Evolutionary conservation across 2,329 filamentous ascomycete genomes (phyloP).

Genomic region (Beauveria sp.): DNA sequence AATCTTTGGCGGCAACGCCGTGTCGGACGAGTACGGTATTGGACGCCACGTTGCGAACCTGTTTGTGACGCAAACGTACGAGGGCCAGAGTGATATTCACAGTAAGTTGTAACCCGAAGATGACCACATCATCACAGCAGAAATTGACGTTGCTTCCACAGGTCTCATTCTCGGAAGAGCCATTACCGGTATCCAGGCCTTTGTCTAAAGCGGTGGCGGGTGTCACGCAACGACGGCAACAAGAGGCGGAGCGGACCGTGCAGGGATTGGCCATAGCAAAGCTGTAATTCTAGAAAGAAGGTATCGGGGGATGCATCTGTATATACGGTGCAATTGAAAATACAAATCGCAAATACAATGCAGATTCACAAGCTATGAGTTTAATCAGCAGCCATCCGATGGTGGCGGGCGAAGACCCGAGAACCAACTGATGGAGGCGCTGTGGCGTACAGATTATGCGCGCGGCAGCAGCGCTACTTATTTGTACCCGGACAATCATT

Average conservation of each 20-base stretch:
- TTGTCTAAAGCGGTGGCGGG: conserved; percentile 44
- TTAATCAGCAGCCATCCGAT: neutral
- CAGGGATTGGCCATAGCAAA: neutral
- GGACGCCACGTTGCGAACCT: conserved; percentile 92
- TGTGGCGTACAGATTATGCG: conserved; percentile 4
- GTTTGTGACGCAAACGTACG: conserved; percentile 96
- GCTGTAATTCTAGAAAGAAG: neutral
- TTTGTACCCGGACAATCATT: neutral
- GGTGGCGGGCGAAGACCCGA: neutral
- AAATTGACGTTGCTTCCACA: conserved; percentile 27
- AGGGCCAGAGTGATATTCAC: conserved; percentile 97
- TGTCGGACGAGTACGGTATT: conserved; percentile 94
- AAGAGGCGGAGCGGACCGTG: neutral
- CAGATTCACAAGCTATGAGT: neutral
- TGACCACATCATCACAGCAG: neutral
- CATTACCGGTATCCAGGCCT: conserved; percentile 71
- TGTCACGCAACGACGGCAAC: neutral
- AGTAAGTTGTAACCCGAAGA: conserved; percentile 49
- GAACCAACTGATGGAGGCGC: neutral
- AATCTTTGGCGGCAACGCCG: conserved; percentile 96
- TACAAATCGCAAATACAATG: neutral
- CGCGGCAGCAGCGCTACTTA: neutral
- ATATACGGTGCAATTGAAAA: neutral
- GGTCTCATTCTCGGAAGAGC: conserved; percentile 61
- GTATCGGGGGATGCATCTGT: neutral